A percentile compares a stretch with the other conserved stretches of the same genome.
Conservation (phyloP, 345 rosid genomes). For the Syzygium jambos region DNA sequence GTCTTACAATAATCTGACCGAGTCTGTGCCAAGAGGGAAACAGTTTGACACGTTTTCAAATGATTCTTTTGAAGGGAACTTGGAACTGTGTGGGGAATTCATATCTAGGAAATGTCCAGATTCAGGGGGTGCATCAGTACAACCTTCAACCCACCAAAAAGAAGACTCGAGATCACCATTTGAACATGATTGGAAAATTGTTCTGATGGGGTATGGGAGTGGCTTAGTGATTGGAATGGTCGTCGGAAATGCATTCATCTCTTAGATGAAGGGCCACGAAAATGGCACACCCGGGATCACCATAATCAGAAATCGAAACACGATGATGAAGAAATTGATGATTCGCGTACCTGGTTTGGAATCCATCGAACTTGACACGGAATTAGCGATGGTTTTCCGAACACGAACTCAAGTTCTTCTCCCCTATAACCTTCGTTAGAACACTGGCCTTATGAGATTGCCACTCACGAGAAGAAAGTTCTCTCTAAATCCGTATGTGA, state of each 20-base stretch:
- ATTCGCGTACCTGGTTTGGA: too few species aligned
- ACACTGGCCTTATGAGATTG: too few species aligned
- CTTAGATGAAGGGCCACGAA: too few species aligned
- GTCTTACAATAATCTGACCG: constrained; percentile 9
- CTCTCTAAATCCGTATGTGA: too few species aligned
- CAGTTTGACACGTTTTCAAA: constrained; percentile 5
- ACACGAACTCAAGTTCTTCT: too few species aligned
- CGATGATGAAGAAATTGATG: too few species aligned
- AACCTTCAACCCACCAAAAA: not conserved
- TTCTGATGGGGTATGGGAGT: not conserved
- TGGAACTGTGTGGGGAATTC: constrained; percentile 5
- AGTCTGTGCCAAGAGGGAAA: constrained; percentile 2
- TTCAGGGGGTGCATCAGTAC: rapidly evolving
- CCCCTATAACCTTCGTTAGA: too few species aligned
- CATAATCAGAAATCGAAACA: too few species aligned
- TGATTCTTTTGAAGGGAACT: constrained; percentile 10
- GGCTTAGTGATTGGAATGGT: not conserved
- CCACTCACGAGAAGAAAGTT: too few species aligned
- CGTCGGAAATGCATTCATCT: not conserved
- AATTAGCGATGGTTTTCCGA: too few species aligned
- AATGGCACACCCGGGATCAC: too few species aligned
- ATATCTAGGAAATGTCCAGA: not conserved
- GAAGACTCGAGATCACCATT: not conserved
- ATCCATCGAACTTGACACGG: too few species aligned
- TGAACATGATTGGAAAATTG: not conserved